A percentile compares a stretch with the other conserved stretches of the same genome.
Evolutionary conservation across 1,139 yeast genomes (phyloP).

Genomic region (Pichia sp.): DNA sequence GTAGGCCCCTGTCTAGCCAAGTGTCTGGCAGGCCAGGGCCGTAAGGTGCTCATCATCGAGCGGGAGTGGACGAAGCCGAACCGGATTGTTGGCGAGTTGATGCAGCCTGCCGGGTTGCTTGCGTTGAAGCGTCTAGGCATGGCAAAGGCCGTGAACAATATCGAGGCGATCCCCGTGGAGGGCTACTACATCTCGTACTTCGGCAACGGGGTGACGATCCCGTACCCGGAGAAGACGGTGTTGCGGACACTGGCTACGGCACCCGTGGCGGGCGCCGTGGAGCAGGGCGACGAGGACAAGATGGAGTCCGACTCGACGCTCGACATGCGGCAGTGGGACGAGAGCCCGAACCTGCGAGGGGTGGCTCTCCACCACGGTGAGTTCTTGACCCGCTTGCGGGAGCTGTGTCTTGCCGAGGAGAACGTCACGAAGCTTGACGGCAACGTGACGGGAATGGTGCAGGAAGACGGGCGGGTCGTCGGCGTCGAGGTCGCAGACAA

Average conservation of each 20-base stretch:
- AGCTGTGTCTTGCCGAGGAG: constrained; percentile 61
- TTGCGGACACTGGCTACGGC: constrained; percentile 41
- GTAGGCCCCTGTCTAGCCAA: constrained; percentile 93
- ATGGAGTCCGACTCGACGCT: constrained; percentile 47
- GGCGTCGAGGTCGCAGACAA: constrained; percentile 58
- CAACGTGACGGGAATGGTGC: constrained; percentile 62
- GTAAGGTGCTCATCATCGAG: constrained; percentile 70
- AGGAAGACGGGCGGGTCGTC: constrained; percentile 49
- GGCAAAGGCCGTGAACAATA: constrained; percentile 71
- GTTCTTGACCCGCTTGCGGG: constrained; percentile 71
- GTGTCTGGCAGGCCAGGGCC: constrained; percentile 84
- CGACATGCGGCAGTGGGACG: constrained; percentile 50
- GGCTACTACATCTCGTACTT: constrained; percentile 80
- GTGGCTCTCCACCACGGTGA: constrained; percentile 89
- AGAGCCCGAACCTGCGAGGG: constrained; percentile 63
- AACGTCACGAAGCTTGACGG: constrained; percentile 80
- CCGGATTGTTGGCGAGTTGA: constrained; percentile 91
- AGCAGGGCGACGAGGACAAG: constrained; percentile 53
- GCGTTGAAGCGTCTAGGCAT: constrained; percentile 80
- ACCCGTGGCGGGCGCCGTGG: constrained; percentile 53
- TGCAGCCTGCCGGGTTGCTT: constrained; percentile 92
- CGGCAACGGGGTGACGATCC: constrained; percentile 51
- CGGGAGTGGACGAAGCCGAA: constrained; percentile 92
- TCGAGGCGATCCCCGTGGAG: constrained; percentile 69
- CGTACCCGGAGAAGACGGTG: constrained; percentile 59